Percentiles rank a stretch among this genome's conserved stretches.
Conservation (phyloP, 1,284 basidiomycete species). For the Mycosarcoma maydis region DNA sequence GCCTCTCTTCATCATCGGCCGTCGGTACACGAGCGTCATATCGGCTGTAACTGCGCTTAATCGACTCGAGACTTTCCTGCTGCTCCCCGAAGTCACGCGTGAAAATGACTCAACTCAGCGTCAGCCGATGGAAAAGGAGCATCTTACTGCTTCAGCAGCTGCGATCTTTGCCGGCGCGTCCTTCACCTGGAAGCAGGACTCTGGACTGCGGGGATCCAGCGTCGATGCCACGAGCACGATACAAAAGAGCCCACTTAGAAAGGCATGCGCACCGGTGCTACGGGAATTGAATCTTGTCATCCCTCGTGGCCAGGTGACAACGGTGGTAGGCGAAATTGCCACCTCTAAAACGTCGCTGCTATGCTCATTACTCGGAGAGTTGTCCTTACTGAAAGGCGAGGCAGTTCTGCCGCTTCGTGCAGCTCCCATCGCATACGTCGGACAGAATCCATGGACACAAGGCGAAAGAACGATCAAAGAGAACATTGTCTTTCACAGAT, state of each 20-base stretch:
- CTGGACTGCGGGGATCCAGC: too few relatives aligned
- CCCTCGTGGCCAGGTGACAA: conserved; percentile 1
- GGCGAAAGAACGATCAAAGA: conserved; percentile 35
- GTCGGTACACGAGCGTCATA: conserved; percentile 35
- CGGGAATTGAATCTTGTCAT: conserved; percentile 7
- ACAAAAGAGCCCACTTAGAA: too few relatives aligned
- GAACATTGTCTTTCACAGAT: conserved; percentile 40
- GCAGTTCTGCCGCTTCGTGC: conserved; percentile 6
- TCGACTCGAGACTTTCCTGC: conserved; percentile 44
- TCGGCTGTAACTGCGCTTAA: conserved; percentile 37
- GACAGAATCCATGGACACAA: conserved; percentile 38
- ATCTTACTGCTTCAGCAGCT: neutral
- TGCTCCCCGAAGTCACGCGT: conserved; percentile 3
- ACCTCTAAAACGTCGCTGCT: conserved; percentile 46
- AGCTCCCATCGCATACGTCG: conserved; percentile 22
- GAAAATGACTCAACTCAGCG: neutral
- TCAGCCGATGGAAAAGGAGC: neutral
- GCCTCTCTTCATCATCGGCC: conserved; percentile 47
- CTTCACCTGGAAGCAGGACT: conserved; percentile 6
- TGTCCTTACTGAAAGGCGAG: conserved; percentile 8
- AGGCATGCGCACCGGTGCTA: conserved; percentile 1
- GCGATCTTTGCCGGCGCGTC: conserved; percentile 8
- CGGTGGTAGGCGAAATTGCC: conserved; percentile 32
- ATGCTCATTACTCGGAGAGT: conserved; percentile 39
- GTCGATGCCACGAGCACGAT: too few relatives aligned